Percentiles rank a stretch among this genome's conserved stretches.
Evolutionary conservation across 345 rosid genomes (phyloP).

Genomic region (Gossypium mustelinum): DNA sequence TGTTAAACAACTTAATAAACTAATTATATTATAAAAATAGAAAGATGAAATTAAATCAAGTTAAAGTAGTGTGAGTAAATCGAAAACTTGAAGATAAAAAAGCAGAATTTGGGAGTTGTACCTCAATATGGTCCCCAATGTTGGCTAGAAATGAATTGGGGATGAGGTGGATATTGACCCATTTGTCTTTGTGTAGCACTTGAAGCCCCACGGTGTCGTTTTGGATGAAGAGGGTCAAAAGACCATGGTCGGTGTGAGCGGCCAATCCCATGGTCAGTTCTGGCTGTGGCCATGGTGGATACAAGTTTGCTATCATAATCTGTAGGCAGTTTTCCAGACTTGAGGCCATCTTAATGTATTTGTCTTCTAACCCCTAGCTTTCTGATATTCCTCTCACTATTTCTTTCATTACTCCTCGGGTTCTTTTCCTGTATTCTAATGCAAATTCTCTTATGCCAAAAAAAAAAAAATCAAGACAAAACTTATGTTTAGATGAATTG

Average conservation of each 20-base stretch:
- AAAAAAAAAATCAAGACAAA: too few relatives aligned
- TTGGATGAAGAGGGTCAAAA: constrained; percentile 40
- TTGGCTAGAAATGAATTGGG: constrained; percentile 48
- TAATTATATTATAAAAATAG: too few relatives aligned
- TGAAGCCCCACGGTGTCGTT: constrained; percentile 48
- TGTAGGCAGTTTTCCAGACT: constrained; percentile 31
- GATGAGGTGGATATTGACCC: constrained; percentile 34
- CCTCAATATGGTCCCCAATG: constrained; percentile 54
- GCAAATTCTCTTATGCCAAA: not conserved
- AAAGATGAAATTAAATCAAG: too few relatives aligned
- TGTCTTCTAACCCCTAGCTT: constrained; percentile 40
- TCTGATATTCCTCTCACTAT: constrained; percentile 44
- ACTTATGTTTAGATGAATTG: too few relatives aligned
- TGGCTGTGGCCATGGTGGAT: constrained; percentile 62
- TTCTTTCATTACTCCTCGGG: constrained; percentile 12
- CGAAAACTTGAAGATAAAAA: too few relatives aligned
- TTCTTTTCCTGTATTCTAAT: not conserved
- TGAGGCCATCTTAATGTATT: constrained; percentile 27
- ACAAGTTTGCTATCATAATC: constrained; percentile 30
- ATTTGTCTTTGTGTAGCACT: constrained; percentile 39
- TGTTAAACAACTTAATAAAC: too few relatives aligned
- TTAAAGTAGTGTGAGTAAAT: too few relatives aligned
- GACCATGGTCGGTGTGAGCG: constrained; percentile 56
- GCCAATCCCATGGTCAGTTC: constrained; percentile 54
- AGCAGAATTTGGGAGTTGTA: not conserved